phyloP scores from a whole-genome alignment of 805 yeast species.

The Wickerhamiella galacta region DNA sequence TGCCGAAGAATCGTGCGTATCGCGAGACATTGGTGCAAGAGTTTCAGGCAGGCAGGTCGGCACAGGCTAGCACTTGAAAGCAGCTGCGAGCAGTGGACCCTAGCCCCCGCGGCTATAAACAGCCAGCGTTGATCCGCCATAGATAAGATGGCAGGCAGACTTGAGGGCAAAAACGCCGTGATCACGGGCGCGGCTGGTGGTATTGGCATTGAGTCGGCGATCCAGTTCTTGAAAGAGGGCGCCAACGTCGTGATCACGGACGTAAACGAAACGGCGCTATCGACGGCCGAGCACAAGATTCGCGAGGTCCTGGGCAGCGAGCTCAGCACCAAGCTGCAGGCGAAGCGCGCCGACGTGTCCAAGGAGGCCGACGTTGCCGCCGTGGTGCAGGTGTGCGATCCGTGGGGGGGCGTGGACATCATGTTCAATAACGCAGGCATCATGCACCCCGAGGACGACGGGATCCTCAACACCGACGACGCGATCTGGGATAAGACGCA shows the following conservation, averaged over 20 bases:
- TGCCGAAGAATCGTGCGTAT: not conserved
- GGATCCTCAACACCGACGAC: slow-evolving; percentile 21
- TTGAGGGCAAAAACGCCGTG: slow-evolving; percentile 33
- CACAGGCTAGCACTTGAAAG: not conserved
- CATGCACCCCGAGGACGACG: slow-evolving; percentile 20
- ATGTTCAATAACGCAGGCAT: slow-evolving; percentile 87
- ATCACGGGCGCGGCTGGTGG: slow-evolving; percentile 27
- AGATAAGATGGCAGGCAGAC: slow-evolving; percentile 15
- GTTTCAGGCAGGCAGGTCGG: not conserved
- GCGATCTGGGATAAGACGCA: slow-evolving; percentile 24
- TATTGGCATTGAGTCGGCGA: slow-evolving; percentile 32
- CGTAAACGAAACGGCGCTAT: slow-evolving; percentile 28
- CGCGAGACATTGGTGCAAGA: slow-evolving; percentile 3
- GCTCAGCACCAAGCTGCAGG: slow-evolving; percentile 47
- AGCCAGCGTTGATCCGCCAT: too few species aligned
- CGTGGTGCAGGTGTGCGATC: slow-evolving; percentile 35
- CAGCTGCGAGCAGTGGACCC: too few species aligned
- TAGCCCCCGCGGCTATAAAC: too few species aligned
- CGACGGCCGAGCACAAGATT: slow-evolving; percentile 51
- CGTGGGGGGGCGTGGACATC: slow-evolving; percentile 66
- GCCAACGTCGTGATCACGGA: slow-evolving; percentile 82
- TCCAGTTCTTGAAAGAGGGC: slow-evolving; percentile 68
- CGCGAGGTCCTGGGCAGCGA: slow-evolving; percentile 57
- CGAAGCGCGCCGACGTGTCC: slow-evolving; percentile 19
- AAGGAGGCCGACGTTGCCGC: slow-evolving; percentile 21